Evolutionary conservation across 2,329 filamentous ascomycete species (phyloP), one percentile per base, ranked within the genome.

Genomic region (Phaeosphaeriaceae sp.): DNA sequence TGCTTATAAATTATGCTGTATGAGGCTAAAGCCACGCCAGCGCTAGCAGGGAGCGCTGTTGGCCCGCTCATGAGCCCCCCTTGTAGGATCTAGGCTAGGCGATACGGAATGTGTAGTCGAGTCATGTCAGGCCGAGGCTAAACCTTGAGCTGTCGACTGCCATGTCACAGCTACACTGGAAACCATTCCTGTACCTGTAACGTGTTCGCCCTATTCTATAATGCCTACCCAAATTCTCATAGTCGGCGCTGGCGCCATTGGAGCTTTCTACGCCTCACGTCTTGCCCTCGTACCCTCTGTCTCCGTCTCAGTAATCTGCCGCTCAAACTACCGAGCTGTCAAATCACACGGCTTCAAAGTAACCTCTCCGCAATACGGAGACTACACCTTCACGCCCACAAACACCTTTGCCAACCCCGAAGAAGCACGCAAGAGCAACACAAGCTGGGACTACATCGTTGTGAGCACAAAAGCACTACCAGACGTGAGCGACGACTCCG

Each of bases 401-500:
- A 78, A 81, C 39, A 84, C 83, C n/a, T 89, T 85, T 66, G 79
- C 84, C 16, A 85, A 80, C 30, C 81, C 84, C 11, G 76, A 77
- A 7, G 81, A 83, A n/a, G 85, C 85, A 3, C 75, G 75, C 68
- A 42, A 71, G 65, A 58, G 63, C 77, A 21, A 71, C 59, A 52
- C 75, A 74, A 36, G 67, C 8, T 86, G 83, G 83, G 84, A 89
- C 72, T 89, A 83, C 66, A 80, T 90, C 35, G 78, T 90, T 45
- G 83, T 89, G 36, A 87, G 84, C 11, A 89, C 87, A 16, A 90
- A 90, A 70, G 86, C 86, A 0, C 76, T 89, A 8, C 86, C 87
- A 0, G 86, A 89, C 66, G 79, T 83, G 17, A 83, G 84, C 64
- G 78, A 81, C 54, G 86, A 88, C 62, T 82, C 85, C 2, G 77